These are phyloP conservation scores for Glomus cerebriforme DNA, from an alignment of 192 early-diverging fungal genomes.

Conservation along the genomic window DNA sequence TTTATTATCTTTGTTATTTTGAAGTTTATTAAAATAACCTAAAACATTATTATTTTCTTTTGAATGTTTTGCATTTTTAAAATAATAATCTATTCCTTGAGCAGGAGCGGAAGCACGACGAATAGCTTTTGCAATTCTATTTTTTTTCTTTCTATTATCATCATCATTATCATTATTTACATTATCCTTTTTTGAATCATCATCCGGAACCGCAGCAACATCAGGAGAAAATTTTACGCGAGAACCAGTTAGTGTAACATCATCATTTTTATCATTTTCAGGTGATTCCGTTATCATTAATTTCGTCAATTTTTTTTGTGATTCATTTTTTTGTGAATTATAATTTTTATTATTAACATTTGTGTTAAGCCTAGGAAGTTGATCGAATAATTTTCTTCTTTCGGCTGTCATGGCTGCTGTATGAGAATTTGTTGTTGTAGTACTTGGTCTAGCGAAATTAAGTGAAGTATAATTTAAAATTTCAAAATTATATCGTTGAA, in stretches of 20 bases:
- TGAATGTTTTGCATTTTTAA: not conserved
- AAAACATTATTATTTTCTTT: not conserved
- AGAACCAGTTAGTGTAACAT: not conserved
- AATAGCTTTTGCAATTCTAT: not conserved
- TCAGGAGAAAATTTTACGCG: not conserved
- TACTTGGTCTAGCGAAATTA: slow-evolving; percentile 28
- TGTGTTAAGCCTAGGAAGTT: not conserved
- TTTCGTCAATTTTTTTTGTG: not conserved
- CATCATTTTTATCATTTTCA: not conserved
- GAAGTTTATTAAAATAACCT: not conserved
- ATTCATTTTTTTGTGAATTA: not conserved
- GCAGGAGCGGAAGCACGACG: not conserved
- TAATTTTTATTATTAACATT: not conserved
- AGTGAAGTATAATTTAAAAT: slow-evolving; percentile 30
- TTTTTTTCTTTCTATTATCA: not conserved
- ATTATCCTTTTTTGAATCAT: no score
- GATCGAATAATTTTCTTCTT: slow-evolving; percentile 1
- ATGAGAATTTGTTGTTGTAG: not conserved
- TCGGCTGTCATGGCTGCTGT: slow-evolving; percentile 2
- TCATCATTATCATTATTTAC: not conserved
- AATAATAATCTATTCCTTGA: not conserved
- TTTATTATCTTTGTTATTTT: not conserved
- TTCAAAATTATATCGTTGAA: slow-evolving; percentile 12
- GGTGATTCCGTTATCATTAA: not conserved
- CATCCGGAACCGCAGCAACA: not conserved